Conservation (phyloP, 2,329 filamentous ascomycete genomes). For the Colletotrichum euphorbiae region DNA sequence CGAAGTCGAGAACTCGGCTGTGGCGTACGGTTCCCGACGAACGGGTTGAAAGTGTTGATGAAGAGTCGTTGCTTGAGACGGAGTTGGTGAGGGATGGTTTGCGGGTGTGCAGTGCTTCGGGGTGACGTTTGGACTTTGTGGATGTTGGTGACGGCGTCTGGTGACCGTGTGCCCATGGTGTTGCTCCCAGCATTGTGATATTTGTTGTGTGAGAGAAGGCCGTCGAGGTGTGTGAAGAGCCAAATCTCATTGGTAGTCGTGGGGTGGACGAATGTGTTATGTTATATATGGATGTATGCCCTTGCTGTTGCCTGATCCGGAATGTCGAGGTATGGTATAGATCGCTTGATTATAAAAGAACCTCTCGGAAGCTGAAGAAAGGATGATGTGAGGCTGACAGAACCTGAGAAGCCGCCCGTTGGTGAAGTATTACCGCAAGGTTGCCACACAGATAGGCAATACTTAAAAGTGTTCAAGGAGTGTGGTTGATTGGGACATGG, state of each 20-base stretch:
- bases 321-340: constrained; percentile 6
- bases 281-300: constrained; percentile 9
- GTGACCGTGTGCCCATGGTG: background rate
- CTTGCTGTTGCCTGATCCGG: background rate
- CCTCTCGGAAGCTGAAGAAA: constrained; percentile 1
- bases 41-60: constrained; percentile 36
- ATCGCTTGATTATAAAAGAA: background rate
- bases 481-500: constrained; percentile 29
- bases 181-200: constrained; percentile 23
- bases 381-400: constrained; percentile 1
- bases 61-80: constrained; percentile 40
- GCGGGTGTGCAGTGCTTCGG: constrained; percentile 38
- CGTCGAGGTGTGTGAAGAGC: constrained; percentile 9
- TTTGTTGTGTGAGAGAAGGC: background rate
- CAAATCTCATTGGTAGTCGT: constrained; percentile 17
- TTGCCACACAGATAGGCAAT: constrained; percentile 31
- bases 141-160: constrained; percentile 8
- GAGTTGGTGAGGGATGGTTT: constrained; percentile 41
- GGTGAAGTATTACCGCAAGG: constrained; percentile 26
- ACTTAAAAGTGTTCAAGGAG: constrained; percentile 25
- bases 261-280: background rate
- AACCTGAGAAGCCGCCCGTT: background rate
- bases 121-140: constrained; percentile 17
- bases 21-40: constrained; percentile 34
- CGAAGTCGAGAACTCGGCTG: constrained; percentile 37